These are phyloP conservation scores for Pseudocohnilembus persalinus DNA, from an alignment of 169 alveolate genomes.

Conservation along the genomic window DNA sequence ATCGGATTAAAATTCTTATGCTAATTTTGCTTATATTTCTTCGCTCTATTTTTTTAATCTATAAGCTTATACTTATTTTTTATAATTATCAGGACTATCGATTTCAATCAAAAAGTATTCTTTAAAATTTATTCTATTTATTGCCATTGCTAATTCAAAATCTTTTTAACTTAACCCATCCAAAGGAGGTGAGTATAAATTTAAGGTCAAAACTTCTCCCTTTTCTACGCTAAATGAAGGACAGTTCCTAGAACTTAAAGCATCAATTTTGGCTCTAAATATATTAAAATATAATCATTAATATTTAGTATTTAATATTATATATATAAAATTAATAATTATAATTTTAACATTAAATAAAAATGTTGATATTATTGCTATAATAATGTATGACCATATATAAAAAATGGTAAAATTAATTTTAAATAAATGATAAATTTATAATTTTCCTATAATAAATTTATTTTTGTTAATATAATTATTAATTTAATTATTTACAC, in stretches of 20 bases:
- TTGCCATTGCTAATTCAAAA: slow-evolving; percentile 39
- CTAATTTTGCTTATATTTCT: slow-evolving; percentile 17
- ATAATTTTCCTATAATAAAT: neutral
- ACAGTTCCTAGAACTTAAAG: slow-evolving; percentile 27
- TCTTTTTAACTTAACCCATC: slow-evolving; percentile 37
- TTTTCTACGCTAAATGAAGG: slow-evolving; percentile 14
- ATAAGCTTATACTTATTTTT: slow-evolving; percentile 19
- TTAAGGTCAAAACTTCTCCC: slow-evolving; percentile 33
- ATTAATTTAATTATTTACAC: neutral
- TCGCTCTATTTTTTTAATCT: slow-evolving; percentile 31
- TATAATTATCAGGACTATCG: slow-evolving; percentile 27
- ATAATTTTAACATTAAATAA: too few relatives aligned
- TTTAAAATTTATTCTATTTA: slow-evolving; percentile 26
- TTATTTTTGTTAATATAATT: neutral
- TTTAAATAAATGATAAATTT: too few relatives aligned
- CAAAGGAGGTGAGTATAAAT: slow-evolving; percentile 37
- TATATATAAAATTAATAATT: too few relatives aligned
- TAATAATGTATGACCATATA: too few relatives aligned
- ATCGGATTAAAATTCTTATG: slow-evolving; percentile 4
- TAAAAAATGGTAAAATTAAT: too few relatives aligned
- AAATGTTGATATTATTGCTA: too few relatives aligned
- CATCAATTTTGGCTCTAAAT: slow-evolving; percentile 2
- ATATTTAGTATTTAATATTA: too few relatives aligned
- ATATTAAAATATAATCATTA: too few relatives aligned
- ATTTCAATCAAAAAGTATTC: slow-evolving; percentile 29